Base-by-base conservation (phyloP, 139 green algal genomes). In the Chlamydomonas schloesseri region DNA sequence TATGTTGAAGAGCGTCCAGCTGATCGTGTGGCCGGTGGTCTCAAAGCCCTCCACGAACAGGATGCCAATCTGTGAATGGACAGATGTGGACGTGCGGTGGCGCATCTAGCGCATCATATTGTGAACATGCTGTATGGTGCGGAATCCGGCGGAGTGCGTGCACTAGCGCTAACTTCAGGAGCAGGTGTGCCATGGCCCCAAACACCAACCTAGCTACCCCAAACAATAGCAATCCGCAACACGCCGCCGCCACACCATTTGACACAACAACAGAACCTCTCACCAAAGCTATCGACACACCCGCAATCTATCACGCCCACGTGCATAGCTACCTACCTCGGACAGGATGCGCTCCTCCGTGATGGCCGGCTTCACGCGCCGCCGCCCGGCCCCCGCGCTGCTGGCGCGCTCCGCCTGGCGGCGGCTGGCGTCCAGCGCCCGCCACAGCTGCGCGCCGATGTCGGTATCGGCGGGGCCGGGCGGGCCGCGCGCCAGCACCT, bases 31-130 rank as follows among this genome's bases (percentile, higher is more conserved):
- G n/a, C 92, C 92, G 0, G 92, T 95, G 53, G 92, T 95, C 88
- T 95, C 92, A 71, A 95, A 95, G 29, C 92, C 92, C 88, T 94
- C 91, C 46, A 95, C 90, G 83, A 95, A 95, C 75, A 95, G 87
- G 81, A 95, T 95, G 71, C 91, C 91, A 34, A 94, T 93, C 88
- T 94, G 70, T 15, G 46, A 50, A 50, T 50, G 42, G 5, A 50
- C 42, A 50, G 53, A 13, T 42, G 36, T 29, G 71, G 24, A 58
- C 37, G 4, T n/a, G n/a, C n/a, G n/a, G n/a, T n/a, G n/a, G n/a
- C n/a, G n/a, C n/a, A n/a, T n/a, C n/a, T n/a, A n/a, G n/a, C n/a
- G n/a, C n/a, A n/a, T n/a, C n/a, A n/a, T n/a, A n/a, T n/a, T n/a
- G n/a, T n/a, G n/a, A n/a, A n/a, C n/a, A n/a, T n/a, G n/a, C n/a